phyloP scores from a whole-genome alignment of 768 basidiomycete species.

The Boletellus emodensis region DNA sequence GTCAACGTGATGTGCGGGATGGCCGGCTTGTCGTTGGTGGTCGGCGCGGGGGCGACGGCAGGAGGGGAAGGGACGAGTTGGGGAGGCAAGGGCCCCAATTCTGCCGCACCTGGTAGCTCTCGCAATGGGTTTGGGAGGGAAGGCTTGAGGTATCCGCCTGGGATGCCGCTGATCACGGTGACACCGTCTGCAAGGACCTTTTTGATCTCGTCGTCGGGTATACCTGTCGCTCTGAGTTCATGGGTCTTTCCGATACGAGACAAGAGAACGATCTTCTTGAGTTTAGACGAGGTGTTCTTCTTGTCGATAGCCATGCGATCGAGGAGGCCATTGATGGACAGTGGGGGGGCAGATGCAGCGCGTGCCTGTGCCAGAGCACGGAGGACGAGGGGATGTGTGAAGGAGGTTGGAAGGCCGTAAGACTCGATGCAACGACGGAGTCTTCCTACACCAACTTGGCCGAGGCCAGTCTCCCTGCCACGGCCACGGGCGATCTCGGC shows the following conservation, averaged over 20 bases:
- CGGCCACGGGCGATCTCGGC: constrained; percentile 88
- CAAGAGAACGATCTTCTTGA: constrained; percentile 91
- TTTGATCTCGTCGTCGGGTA: constrained; percentile 75
- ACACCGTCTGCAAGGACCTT: constrained; percentile 81
- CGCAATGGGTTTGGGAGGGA: constrained; percentile 45
- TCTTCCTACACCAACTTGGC: constrained; percentile 90
- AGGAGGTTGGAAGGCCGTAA: constrained; percentile 84
- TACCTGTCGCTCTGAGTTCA: constrained; percentile 86
- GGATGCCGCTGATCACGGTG: constrained; percentile 65
- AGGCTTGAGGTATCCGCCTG: constrained; percentile 33
- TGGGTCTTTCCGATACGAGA: constrained; percentile 87
- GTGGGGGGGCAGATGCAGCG: constrained; percentile 16
- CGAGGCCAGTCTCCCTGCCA: constrained; percentile 58
- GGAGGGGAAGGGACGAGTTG: constrained; percentile 16
- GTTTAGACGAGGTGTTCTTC: constrained; percentile 85
- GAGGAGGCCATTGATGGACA: constrained; percentile 71
- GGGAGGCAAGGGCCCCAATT: constrained; percentile 16
- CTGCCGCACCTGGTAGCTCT: constrained; percentile 15
- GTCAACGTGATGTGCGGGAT: constrained; percentile 57
- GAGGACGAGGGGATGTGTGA: constrained; percentile 72
- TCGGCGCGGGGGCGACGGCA: background rate
- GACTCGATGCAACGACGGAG: constrained; percentile 83
- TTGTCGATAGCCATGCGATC: constrained; percentile 97
- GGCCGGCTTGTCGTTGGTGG: background rate
- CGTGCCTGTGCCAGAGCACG: constrained; percentile 17